Evolutionary conservation across 371 early-diverging fungal genomes (phyloP), one percentile per base, ranked within the genome.

Genomic region (Sporodiniella umbellata): DNA sequence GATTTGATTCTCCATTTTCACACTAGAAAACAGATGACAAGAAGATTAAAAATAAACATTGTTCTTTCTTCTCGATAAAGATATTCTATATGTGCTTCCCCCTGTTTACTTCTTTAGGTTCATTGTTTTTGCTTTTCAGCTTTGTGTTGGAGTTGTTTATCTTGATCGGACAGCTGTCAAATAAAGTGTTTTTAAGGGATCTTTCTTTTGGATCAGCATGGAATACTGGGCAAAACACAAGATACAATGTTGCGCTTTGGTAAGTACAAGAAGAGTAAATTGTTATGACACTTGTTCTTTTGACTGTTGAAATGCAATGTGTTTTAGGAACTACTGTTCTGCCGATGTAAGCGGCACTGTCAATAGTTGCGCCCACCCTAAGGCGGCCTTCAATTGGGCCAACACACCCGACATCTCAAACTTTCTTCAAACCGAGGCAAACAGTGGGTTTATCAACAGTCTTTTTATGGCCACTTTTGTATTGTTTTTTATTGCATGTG

Each of bases 381-480:
- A 11, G 14, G 52, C 70, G 1, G 70, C 68, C 11, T 74, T 56
- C 39, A 74, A 74, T 21, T 74, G 74, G 74, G 62, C 55, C 8
- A 48, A 53, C 14, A 64, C 73, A 17, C 73, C 73, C 0, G 60
- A 19, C 3, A 54, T 72, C 15, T 49, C 54, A 6, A 24, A 47
- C 17, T n/a, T 51, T 23, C 35, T 59, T 5, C 53, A 64, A 2
- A 6, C 26, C 11, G 37, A 33, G 22, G 53, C 64, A 2, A 51
- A 38, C 33, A 61, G 58, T 46, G 10, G 6, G 2, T 2, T 44
- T 2, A 44, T 42, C 1, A 33, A 31, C 5, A 43, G 53, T 23
- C 52, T 75, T 8, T 75, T 72, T 43, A 45, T 63, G 33, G 70
- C 53, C 33, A 45, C 70, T 38, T 75, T 75, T 40, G 50, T 65